Evolutionary conservation across 192 early-diverging fungal genomes (phyloP).

Genomic region (Phlyctochytrium planicorne): DNA sequence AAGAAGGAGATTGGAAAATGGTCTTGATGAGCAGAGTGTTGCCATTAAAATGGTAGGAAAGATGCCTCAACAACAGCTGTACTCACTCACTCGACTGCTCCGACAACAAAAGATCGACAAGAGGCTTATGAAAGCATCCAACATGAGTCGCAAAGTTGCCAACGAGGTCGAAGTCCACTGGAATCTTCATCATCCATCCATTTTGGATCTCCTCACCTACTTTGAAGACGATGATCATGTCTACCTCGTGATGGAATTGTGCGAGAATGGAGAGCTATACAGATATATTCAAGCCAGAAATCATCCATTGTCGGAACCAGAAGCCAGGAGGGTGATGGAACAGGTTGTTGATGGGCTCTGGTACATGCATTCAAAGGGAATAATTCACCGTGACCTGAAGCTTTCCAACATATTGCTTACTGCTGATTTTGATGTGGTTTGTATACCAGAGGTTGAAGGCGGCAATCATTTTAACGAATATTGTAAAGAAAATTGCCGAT

Average conservation of each 20-base stretch:
- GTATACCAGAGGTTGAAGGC: not conserved
- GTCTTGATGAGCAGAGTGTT: constrained; percentile 35
- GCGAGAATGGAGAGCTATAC: constrained; percentile 54
- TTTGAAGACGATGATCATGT: constrained; percentile 69
- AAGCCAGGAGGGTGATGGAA: constrained; percentile 53
- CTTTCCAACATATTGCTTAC: constrained; percentile 71
- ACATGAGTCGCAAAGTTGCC: constrained; percentile 51
- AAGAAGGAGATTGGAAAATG: constrained; percentile 19
- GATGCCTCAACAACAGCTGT: not conserved
- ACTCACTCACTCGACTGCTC: not conserved
- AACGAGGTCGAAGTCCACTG: constrained; percentile 70
- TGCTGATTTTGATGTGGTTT: constrained; percentile 44
- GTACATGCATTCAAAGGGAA: constrained; percentile 64
- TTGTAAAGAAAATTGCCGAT: constrained; percentile 65
- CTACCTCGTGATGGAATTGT: constrained; percentile 74
- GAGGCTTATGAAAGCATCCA: constrained; percentile 35
- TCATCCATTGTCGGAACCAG: constrained; percentile 52
- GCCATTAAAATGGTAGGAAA: constrained; percentile 51
- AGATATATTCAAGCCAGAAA: constrained; percentile 43
- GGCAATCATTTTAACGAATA: not conserved
- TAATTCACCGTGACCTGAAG: constrained; percentile 78
- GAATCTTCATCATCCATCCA: constrained; percentile 50
- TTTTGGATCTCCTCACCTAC: constrained; percentile 62
- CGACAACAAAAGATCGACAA: constrained; percentile 49
- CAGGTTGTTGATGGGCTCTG: constrained; percentile 59